Conservation (phyloP, 805 yeast genomes). For the Spathaspora girioi region DNA sequence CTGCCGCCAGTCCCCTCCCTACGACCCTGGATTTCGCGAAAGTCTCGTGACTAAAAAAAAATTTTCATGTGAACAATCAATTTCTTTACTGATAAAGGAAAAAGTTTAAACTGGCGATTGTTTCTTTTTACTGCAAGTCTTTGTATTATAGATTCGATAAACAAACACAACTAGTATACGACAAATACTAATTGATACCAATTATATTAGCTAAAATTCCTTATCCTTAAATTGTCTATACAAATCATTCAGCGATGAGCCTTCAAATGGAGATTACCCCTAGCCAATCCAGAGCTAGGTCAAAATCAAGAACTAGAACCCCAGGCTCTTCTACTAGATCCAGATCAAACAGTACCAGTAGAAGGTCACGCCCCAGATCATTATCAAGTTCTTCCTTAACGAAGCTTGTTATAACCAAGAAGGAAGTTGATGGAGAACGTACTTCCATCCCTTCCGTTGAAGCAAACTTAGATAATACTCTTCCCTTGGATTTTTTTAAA, state of each 20-base stretch:
- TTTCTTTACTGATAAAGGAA: neutral
- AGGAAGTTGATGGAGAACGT: conserved; percentile 25
- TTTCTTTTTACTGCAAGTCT: neutral
- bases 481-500: conserved; percentile 82
- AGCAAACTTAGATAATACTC: conserved; percentile 64
- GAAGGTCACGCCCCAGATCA: conserved; percentile 31
- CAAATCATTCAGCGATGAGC: neutral
- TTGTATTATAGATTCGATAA: neutral
- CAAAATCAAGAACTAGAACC: conserved; percentile 31
- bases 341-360: conserved; percentile 26
- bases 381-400: conserved; percentile 31
- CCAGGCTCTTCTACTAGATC: conserved; percentile 18
- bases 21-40: neutral
- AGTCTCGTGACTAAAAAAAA: neutral
- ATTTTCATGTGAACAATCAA: neutral
- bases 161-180: no score
- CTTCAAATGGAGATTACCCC: neutral
- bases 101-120: neutral
- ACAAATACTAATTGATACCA: no score
- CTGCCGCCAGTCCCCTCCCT: neutral
- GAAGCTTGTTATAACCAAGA: conserved; percentile 24
- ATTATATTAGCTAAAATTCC: no score
- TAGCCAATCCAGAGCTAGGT: conserved; percentile 8
- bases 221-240: no score
- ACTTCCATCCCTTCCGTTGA: conserved; percentile 45